phyloP scores from a whole-genome alignment of 768 basidiomycete species.

The Mycena rebaudengoi region DNA sequence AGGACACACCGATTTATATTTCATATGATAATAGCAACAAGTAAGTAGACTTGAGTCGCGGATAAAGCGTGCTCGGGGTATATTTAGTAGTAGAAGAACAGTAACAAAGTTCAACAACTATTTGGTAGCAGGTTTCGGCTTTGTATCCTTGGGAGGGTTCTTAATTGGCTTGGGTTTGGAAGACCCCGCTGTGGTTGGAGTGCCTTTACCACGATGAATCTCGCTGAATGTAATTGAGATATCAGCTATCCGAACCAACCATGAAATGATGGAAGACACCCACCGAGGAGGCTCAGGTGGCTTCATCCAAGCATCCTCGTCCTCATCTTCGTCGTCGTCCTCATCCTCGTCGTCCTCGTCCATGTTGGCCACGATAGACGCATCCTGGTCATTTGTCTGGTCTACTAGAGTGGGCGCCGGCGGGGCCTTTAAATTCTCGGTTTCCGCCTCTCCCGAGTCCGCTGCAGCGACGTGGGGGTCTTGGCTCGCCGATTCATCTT shows the following conservation, averaged over 20 bases:
- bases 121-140: no score
- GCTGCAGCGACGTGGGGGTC: no score
- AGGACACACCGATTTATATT: no score
- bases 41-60: no score
- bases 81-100: no score
- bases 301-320: constrained; percentile 1
- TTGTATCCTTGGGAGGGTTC: no score
- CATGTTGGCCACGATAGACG: not conserved
- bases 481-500: no score
- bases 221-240: constrained; percentile 12
- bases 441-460: no score
- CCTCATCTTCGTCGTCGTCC: not conserved
- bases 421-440: constrained; percentile 1
- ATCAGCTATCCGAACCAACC: not conserved
- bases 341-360: not conserved
- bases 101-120: no score
- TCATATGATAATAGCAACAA: no score
- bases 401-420: not conserved
- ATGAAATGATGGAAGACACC: not conserved
- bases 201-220: constrained; percentile 14
- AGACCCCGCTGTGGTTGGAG: not conserved
- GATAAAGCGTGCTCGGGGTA: no score
- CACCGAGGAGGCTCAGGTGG: constrained; percentile 14
- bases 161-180: not conserved
- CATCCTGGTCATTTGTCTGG: not conserved